Evolutionary conservation across 2,329 filamentous ascomycete species (phyloP), one percentile per base, ranked within the genome.

Genomic region (Drechslerella dactyloides): DNA sequence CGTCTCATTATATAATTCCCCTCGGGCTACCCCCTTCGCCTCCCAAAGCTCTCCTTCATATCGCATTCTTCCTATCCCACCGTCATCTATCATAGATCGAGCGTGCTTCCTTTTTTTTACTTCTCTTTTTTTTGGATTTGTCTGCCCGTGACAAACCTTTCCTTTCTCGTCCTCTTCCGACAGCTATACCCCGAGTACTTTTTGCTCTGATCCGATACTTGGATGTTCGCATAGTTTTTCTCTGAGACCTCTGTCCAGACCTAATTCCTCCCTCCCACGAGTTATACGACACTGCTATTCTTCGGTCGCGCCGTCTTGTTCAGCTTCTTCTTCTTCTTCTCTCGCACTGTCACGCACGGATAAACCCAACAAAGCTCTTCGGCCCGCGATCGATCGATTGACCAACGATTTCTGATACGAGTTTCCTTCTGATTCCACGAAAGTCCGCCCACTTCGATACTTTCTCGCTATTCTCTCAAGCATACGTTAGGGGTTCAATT

Each of bases 401-500:
- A 21, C 37, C 37, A n/a, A 54, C 58, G 48, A 44, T 30, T 54
- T 6, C 42, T 46, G 48, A 55, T 15, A 62, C 58, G 58, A 54
- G 50, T 62, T 48, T 62, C 40, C 27, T 37, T 62, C 53, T 54
- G 53, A 60, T 37, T 17, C 13, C 27, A 33, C 27, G 27, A 46
- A 21, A 54, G 44, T 21, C 23, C 33, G 17, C 11, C 23, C 46
- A 23, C 19, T 42, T 42, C 42, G 21, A 50, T 35, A 17, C 27
- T 37, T 44, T 15, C 30, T 19, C 30, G 8, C 17, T 30, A 35
- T 21, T 42, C 58, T 63, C 48, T 57, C 24, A 24, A 57, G 44
- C 57, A 57, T 58, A 37, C 50, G 46, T 55, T 21, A 50, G 55
- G 42, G 58, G 48, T 58, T 56, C 58, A 44, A 46, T 46, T n/a